phyloP scores from a whole-genome alignment of 306 rosid species.

The Lithocarpus polystachyus region DNA sequence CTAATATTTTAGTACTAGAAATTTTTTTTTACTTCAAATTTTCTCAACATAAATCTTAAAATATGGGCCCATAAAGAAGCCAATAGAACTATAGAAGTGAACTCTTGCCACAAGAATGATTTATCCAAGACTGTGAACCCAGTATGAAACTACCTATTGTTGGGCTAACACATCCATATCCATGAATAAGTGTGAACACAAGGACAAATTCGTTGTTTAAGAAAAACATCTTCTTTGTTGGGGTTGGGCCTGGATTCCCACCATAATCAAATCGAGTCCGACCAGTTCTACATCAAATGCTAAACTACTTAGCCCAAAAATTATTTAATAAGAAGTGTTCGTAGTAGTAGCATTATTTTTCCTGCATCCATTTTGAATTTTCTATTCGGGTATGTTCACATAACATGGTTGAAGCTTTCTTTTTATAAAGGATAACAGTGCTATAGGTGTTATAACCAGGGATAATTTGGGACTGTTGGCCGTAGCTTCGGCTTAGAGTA shows the following conservation, averaged over 20 bases:
- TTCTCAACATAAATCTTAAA: no score
- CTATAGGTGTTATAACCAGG: no score
- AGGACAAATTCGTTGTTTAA: neutral
- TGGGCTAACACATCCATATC: neutral
- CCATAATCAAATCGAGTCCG: neutral
- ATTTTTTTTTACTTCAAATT: no score
- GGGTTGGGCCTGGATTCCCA: neutral
- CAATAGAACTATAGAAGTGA: neutral
- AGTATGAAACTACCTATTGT: neutral
- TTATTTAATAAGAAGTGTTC: neutral
- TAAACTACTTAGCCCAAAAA: neutral
- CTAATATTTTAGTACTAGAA: no score
- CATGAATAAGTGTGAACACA: neutral
- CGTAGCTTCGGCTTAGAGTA: no score
- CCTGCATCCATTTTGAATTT: no score
- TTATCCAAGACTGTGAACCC: neutral
- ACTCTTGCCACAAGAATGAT: neutral
- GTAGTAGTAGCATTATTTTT: no score
- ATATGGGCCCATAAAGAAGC: neutral
- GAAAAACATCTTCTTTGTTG: neutral
- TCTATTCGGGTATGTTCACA: no score
- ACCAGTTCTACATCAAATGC: neutral
- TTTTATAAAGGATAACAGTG: no score
- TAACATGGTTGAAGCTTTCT: no score
- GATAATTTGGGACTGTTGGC: no score